phyloP scores from a whole-genome alignment of 176 grass and related monocot species.

The Themeda triandra region DNA sequence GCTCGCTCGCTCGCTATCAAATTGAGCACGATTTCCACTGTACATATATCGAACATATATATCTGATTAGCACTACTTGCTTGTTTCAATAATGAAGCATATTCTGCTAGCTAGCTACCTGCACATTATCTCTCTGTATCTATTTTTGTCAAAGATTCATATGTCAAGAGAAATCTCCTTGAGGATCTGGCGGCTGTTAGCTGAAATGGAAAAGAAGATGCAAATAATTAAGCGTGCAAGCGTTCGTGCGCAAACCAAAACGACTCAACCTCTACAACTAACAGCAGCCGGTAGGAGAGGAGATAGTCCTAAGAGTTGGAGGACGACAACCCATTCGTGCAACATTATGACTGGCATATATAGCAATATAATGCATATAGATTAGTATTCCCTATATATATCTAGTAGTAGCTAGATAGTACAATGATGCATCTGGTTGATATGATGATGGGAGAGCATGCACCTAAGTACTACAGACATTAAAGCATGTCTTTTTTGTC shows the following conservation, averaged over 20 bases:
- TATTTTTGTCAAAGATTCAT: background rate
- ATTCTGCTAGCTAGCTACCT: background rate
- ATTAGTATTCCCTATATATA: background rate
- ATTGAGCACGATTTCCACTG: background rate
- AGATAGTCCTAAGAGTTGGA: too few relatives aligned
- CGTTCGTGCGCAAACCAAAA: constrained; percentile 30
- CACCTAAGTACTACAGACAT: background rate
- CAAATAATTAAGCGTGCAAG: background rate
- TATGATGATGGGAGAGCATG: background rate
- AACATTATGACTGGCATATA: background rate
- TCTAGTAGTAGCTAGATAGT: too few relatives aligned
- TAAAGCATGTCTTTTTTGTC: background rate
- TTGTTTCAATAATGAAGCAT: background rate
- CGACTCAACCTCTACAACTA: background rate
- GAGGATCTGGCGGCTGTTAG: background rate
- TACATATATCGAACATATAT: too few relatives aligned
- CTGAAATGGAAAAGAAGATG: background rate
- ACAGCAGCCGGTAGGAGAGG: background rate
- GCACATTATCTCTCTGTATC: background rate
- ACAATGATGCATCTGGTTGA: background rate
- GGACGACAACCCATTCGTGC: constrained; percentile 42
- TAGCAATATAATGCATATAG: background rate
- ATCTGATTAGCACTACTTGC: too few relatives aligned
- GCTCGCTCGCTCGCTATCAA: background rate
- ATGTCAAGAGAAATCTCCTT: background rate